A percentile compares a stretch with the other conserved stretches of the same genome.
Conservation (phyloP, 1,284 basidiomycete genomes). For the Rhodotorula sp. region DNA sequence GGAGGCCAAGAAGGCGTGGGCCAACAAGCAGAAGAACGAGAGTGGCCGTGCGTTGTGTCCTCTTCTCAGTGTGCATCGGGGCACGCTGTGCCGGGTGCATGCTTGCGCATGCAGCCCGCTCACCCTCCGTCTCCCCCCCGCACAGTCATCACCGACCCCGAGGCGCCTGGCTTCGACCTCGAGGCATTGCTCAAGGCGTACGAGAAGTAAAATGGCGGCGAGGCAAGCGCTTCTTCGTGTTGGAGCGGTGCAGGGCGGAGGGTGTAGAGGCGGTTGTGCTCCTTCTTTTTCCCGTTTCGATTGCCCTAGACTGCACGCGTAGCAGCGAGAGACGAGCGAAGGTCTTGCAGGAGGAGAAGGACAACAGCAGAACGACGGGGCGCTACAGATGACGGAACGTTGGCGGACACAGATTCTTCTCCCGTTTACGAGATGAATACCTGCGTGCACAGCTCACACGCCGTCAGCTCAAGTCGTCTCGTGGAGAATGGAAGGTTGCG, state of each 20-base stretch:
- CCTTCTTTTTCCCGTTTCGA: not conserved
- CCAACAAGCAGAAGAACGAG: slow-evolving; percentile 53
- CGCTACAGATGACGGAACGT: not conserved
- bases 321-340: no score
- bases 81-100: not conserved
- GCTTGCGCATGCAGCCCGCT: no score
- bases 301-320: no score
- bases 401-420: not conserved
- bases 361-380: not conserved
- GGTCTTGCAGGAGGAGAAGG: no score
- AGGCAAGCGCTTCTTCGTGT: not conserved
- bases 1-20: slow-evolving; percentile 89
- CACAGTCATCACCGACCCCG: slow-evolving; percentile 84
- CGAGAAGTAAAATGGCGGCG: slow-evolving; percentile 32
- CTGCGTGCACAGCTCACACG: slow-evolving; percentile 1
- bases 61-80: not conserved
- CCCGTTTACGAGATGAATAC: slow-evolving; percentile 73
- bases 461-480: not conserved
- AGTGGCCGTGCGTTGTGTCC: slow-evolving; percentile 27
- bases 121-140: not conserved
- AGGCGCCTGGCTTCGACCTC: slow-evolving; percentile 93
- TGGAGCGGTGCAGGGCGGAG: not conserved
- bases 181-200: slow-evolving; percentile 73
- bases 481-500: no score
- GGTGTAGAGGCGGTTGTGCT: not conserved